These are phyloP conservation scores for Globisporangium middletonii DNA, from an alignment of 352 stramenopile species.

Conservation along the genomic window DNA sequence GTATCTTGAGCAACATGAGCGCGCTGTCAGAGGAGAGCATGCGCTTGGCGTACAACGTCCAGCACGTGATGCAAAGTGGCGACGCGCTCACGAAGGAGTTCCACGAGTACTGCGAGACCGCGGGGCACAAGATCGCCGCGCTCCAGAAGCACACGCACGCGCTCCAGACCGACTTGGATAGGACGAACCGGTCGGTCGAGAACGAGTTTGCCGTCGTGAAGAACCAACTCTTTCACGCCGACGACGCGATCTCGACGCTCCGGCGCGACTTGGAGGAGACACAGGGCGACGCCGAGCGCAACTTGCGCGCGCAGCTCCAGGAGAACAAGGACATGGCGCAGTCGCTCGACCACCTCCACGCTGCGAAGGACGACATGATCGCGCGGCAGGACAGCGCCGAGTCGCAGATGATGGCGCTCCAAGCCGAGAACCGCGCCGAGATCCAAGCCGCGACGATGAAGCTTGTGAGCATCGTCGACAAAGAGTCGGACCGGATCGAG, in stretches of 20 bases:
- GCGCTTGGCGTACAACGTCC: constrained; percentile 56
- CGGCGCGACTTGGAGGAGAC: constrained; percentile 56
- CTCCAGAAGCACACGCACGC: constrained; percentile 37
- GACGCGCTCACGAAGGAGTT: constrained; percentile 43
- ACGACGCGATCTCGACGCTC: constrained; percentile 55
- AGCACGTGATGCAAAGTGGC: constrained; percentile 42
- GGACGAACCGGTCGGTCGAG: constrained; percentile 40
- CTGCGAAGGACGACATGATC: constrained; percentile 43
- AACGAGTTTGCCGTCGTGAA: constrained; percentile 62
- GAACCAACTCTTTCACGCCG: constrained; percentile 72
- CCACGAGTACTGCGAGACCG: constrained; percentile 34
- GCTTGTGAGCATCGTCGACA: constrained; percentile 66
- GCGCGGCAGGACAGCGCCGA: constrained; percentile 51
- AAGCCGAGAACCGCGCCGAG: constrained; percentile 67
- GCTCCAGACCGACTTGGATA: constrained; percentile 42
- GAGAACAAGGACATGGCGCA: constrained; percentile 44
- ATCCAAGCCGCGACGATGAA: constrained; percentile 61
- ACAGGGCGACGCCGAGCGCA: constrained; percentile 47
- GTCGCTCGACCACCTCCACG: constrained; percentile 33
- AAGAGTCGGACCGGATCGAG: constrained; percentile 76
- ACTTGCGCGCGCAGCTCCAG: constrained; percentile 43
- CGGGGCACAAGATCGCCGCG: constrained; percentile 26
- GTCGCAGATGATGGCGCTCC: constrained; percentile 56
- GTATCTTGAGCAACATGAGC: constrained; percentile 57
- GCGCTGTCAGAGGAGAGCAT: constrained; percentile 70